Conservation (phyloP, 768 basidiomycete species). For the Hebeloma cylindrosporum region DNA sequence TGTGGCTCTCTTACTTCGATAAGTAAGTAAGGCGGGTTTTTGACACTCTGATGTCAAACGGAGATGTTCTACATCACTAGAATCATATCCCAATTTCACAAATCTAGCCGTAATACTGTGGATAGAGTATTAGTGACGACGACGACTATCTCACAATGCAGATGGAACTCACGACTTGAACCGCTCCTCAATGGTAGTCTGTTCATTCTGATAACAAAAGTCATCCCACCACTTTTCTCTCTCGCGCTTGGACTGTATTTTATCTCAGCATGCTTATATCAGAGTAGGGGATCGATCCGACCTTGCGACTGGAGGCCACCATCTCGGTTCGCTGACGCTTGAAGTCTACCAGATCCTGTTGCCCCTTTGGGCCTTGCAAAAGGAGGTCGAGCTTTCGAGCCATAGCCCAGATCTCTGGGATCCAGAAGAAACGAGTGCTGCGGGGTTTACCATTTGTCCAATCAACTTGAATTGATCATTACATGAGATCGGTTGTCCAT, state of each 20-base stretch:
- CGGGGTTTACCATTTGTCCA: too few relatives aligned
- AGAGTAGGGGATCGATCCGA: constrained; percentile 2
- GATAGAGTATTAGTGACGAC: too few relatives aligned
- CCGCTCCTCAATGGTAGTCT: too few relatives aligned
- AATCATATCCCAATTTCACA: constrained; percentile 6
- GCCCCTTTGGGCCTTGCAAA: constrained; percentile 18
- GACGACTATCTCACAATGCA: too few relatives aligned
- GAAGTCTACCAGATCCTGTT: constrained; percentile 25
- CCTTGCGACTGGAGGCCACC: constrained; percentile 16
- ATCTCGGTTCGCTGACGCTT: constrained; percentile 13
- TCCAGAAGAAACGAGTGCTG: constrained; percentile 35
- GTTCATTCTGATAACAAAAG: too few relatives aligned
- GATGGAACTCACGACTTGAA: too few relatives aligned
- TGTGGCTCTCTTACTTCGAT: constrained; percentile 20
- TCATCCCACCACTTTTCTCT: too few relatives aligned
- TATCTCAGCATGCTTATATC: too few relatives aligned
- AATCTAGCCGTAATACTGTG: constrained; percentile 9
- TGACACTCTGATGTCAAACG: background rate
- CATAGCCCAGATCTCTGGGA: constrained; percentile 26
- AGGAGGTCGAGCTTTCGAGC: constrained; percentile 16
- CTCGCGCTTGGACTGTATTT: too few relatives aligned
- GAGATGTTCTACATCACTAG: background rate
- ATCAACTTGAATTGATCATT: too few relatives aligned
- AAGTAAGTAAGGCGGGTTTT: constrained; percentile 21
- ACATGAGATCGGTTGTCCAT: too few relatives aligned